Base-by-base conservation (phyloP, 1,284 basidiomycete species). In the Pisolithus thermaeus region DNA sequence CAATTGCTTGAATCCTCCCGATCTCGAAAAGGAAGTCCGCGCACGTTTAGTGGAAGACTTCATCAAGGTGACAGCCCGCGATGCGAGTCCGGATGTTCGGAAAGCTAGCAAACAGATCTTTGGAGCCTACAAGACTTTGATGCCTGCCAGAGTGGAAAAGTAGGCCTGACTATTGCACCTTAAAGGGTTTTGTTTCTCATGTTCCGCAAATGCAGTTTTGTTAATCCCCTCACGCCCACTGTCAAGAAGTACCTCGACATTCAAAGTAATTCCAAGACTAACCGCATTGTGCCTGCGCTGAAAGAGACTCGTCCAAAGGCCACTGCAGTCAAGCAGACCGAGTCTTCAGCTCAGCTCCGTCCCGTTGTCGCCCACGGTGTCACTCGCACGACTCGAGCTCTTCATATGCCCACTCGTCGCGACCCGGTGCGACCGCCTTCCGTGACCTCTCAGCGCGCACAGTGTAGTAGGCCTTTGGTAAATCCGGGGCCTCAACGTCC, bases 181-280 rank as follows among this genome's bases (percentile, higher is more conserved):
- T 16, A 25, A 28, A 16, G 23, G 5, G 16, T 35, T 49, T 9
- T 8, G 14, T 44, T 39, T 11, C 42, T 27, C 51, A 20, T 46
- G 14, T 37, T 28, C 36, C 35, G 61, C 42, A 54, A 50, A 49
- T 55, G 32, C 57, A 23, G 90, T 45, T 91, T 92, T 60, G 76
- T 79, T 14, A 74, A 74, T 3, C 88, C 88, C 4, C 74, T 92
- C 20, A 84, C 86, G 2, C 90, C 90, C 4, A 84, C 80, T 2
- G 81, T 82, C 50, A 84, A 78, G 59, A 90, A 89, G 66, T 91
- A 91, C 64, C 79, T 92, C 3, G 81, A 87, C 55, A 74, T 92
- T 47, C 76, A 76, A 53, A 23, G 60, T 2, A 63, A 69, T 4
- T 52, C 56, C 18, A 43, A 41, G 1, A 48, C 48, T 4, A 27